Conservation (phyloP, 441 rosid genomes). For the Heliophila coronopifolia region DNA sequence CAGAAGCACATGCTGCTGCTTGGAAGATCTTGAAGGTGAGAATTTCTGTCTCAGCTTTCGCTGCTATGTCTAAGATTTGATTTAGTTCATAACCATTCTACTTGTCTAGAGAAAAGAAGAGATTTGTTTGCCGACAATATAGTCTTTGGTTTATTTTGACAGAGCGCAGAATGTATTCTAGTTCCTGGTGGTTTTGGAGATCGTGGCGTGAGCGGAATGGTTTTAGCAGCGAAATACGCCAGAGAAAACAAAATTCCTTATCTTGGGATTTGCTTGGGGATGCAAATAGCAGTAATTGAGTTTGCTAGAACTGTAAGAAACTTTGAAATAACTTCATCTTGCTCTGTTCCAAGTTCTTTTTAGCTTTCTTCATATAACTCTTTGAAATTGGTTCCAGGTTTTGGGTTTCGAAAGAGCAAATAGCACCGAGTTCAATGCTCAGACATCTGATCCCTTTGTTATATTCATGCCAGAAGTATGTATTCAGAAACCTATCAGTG, state of each 20-base stretch:
- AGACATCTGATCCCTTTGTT: slow-evolving; percentile 70
- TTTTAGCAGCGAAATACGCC: slow-evolving; percentile 79
- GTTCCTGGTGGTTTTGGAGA: slow-evolving; percentile 99
- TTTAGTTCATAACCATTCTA: not conserved
- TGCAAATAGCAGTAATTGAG: slow-evolving; percentile 96
- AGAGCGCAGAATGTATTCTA: slow-evolving; percentile 90
- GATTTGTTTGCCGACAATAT: not conserved
- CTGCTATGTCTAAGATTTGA: not conserved
- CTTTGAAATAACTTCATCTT: too few species aligned
- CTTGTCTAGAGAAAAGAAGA: slow-evolving; percentile 6
- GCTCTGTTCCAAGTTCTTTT: too few species aligned
- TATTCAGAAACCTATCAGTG: too few species aligned
- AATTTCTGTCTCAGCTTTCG: not conserved
- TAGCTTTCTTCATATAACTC: too few species aligned
- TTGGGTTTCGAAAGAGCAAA: slow-evolving; percentile 74
- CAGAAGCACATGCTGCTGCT: slow-evolving; percentile 63
- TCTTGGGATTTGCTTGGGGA: slow-evolving; percentile 96
- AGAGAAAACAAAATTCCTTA: slow-evolving; percentile 79
- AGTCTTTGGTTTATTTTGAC: slow-evolving; percentile 16
- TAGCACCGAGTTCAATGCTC: slow-evolving; percentile 80
- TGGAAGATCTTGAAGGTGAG: slow-evolving; percentile 66
- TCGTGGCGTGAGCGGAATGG: slow-evolving; percentile 93
- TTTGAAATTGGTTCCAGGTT: too few species aligned
- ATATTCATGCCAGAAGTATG: slow-evolving; percentile 98
- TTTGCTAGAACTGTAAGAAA: too few species aligned